Conservation (phyloP, 148 eudicot species). For the Gaultheria prostrata region DNA sequence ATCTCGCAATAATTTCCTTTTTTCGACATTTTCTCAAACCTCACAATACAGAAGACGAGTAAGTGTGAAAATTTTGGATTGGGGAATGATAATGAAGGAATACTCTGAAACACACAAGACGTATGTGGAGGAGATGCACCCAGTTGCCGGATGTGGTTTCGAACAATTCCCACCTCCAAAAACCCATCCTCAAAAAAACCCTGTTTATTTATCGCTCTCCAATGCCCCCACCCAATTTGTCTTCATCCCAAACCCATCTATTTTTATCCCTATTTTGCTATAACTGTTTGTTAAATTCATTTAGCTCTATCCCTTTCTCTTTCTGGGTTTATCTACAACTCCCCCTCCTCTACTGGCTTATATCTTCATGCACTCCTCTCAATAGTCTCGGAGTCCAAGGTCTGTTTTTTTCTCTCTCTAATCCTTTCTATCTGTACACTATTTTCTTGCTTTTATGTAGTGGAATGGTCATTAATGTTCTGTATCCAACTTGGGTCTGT, state of each 20-base stretch:
- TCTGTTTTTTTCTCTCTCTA: conserved; percentile 16
- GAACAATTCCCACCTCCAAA: conserved; percentile 58
- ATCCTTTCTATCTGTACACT: not conserved
- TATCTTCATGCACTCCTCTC: conserved; percentile 26
- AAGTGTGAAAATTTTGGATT: not conserved
- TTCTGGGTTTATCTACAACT: conserved; percentile 13
- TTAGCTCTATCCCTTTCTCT: not conserved
- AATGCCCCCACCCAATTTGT: conserved; percentile 24
- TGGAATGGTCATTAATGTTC: not conserved
- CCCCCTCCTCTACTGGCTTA: conserved; percentile 28
- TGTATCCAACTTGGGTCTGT: too few species aligned
- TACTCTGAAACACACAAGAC: conserved; percentile 55
- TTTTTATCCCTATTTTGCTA: not conserved
- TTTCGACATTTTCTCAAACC: not conserved
- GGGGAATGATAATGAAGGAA: conserved; percentile 36
- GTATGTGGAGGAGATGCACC: conserved; percentile 53
- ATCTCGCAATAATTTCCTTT: too few species aligned
- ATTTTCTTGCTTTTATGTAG: not conserved
- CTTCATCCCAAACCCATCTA: conserved; percentile 15
- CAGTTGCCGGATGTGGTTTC: conserved; percentile 44
- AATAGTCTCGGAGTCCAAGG: conserved; percentile 21
- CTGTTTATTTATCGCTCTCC: conserved; percentile 8
- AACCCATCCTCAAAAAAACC: conserved; percentile 23
- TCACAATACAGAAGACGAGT: not conserved
- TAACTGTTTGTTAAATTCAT: too few species aligned